These are phyloP conservation scores for Sporothrix schenckii DNA, from an alignment of 2,329 filamentous ascomycete genomes.

Conservation along the genomic window DNA sequence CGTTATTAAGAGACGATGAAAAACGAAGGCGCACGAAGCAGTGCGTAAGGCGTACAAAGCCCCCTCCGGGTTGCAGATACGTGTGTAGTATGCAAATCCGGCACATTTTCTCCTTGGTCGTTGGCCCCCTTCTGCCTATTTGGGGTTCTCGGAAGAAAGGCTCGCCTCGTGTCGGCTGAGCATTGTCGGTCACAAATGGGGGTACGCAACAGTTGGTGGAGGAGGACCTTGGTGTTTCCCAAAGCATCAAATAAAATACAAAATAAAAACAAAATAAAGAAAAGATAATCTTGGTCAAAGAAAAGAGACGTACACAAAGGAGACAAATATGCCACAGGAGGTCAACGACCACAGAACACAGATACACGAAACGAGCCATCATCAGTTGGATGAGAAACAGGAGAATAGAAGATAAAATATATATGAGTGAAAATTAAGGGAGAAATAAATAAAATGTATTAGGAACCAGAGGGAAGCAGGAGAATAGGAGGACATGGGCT, in stretches of 20 bases:
- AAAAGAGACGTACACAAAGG: slow-evolving; percentile 3
- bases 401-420: background rate
- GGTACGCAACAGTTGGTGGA: slow-evolving; percentile 6
- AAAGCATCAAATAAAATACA: slow-evolving; percentile 20
- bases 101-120: background rate
- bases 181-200: slow-evolving; percentile 7
- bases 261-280: background rate
- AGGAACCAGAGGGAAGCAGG: too few relatives aligned
- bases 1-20: background rate
- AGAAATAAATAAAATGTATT: background rate
- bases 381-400: background rate
- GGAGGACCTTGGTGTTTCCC: slow-evolving; percentile 27
- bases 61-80: background rate
- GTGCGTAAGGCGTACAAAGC: slow-evolving; percentile 14
- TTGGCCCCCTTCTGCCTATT: background rate
- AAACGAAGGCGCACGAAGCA: slow-evolving; percentile 5
- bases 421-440: background rate
- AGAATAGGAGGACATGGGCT: slow-evolving; percentile 4
- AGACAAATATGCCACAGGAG: slow-evolving; percentile 8
- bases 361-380: slow-evolving; percentile 9
- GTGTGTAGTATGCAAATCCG: slow-evolving; percentile 8
- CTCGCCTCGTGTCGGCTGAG: slow-evolving; percentile 16
- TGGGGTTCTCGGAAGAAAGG: background rate
- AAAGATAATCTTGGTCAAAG: too few relatives aligned
- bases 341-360: background rate